Conservation (phyloP, 129 eudicot species). For the Tanacetum coccineum region DNA sequence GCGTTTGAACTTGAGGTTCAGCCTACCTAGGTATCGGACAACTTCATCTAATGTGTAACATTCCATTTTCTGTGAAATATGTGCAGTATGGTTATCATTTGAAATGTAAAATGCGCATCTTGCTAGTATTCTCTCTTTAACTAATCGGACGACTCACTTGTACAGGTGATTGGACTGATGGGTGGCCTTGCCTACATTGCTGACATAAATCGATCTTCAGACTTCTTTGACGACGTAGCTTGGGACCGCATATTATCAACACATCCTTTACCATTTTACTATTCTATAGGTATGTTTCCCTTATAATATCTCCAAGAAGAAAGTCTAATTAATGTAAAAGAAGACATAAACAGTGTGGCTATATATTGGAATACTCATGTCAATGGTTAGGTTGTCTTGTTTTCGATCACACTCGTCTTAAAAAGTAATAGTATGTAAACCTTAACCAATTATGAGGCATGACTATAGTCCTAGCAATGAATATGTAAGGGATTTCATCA, state of each 20-base stretch:
- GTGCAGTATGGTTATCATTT: slow-evolving; percentile 13
- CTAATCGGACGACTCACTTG: slow-evolving; percentile 5
- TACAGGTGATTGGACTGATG: slow-evolving; percentile 59
- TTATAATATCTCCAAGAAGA: neutral
- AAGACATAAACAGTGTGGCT: neutral
- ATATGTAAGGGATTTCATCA: neutral
- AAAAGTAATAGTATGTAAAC: neutral
- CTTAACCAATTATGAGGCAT: neutral
- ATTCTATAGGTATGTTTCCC: slow-evolving; percentile 54
- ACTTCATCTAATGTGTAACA: slow-evolving; percentile 15
- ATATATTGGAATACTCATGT: neutral
- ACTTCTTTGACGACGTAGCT: slow-evolving; percentile 57
- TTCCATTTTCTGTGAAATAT: slow-evolving; percentile 3
- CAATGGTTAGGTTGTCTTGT: neutral
- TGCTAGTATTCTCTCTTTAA: neutral
- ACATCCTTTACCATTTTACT: slow-evolving; percentile 84
- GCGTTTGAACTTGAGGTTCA: slow-evolving; percentile 2
- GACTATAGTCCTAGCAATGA: neutral
- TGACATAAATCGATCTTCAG: slow-evolving; percentile 70
- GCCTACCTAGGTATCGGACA: slow-evolving; percentile 4
- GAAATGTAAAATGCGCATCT: neutral
- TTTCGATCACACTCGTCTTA: neutral
- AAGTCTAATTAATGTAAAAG: slow-evolving; percentile 1
- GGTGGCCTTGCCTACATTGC: slow-evolving; percentile 58
- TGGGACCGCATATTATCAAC: slow-evolving; percentile 75